Evolutionary conservation across 2,329 filamentous ascomycete genomes (phyloP).

Genomic region (Colletotrichum sp.): DNA sequence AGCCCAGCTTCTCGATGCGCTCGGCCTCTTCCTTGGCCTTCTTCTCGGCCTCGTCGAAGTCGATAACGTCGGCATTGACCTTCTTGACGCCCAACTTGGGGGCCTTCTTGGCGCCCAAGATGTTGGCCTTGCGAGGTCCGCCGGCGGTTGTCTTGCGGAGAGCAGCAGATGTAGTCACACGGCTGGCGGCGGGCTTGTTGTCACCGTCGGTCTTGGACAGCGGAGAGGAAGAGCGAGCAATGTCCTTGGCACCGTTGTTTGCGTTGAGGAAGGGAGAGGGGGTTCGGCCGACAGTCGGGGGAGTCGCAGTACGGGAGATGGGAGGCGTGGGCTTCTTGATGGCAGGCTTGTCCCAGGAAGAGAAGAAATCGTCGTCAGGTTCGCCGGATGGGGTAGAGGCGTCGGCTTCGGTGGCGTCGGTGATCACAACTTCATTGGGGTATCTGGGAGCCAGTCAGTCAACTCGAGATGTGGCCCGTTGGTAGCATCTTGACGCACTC

Average conservation of each 20-base stretch:
- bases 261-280: constrained; percentile 89
- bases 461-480: not conserved
- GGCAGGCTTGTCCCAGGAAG: constrained; percentile 96
- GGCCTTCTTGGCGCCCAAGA: constrained; percentile 85
- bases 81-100: constrained; percentile 94
- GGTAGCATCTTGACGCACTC: constrained; percentile 61
- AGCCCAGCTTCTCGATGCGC: constrained; percentile 92
- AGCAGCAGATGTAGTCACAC: constrained; percentile 79
- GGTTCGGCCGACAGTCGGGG: constrained; percentile 79
- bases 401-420: constrained; percentile 71
- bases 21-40: constrained; percentile 98
- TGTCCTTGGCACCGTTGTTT: constrained; percentile 73
- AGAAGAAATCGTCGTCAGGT: constrained; percentile 93
- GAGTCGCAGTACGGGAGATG: constrained; percentile 86
- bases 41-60: constrained; percentile 97
- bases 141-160: constrained; percentile 75
- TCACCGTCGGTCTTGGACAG: constrained; percentile 66
- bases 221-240: constrained; percentile 82
- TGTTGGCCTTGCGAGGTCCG: constrained; percentile 79
- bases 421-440: constrained; percentile 84
- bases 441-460: constrained; percentile 59
- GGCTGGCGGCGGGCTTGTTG: constrained; percentile 67
- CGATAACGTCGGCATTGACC: constrained; percentile 78
- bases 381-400: constrained; percentile 82
- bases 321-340: constrained; percentile 97